A percentile compares a stretch with the other conserved stretches of the same genome.
phyloP scores from a whole-genome alignment of 805 yeast genomes.

The Phaffomyces opuntiae region DNA sequence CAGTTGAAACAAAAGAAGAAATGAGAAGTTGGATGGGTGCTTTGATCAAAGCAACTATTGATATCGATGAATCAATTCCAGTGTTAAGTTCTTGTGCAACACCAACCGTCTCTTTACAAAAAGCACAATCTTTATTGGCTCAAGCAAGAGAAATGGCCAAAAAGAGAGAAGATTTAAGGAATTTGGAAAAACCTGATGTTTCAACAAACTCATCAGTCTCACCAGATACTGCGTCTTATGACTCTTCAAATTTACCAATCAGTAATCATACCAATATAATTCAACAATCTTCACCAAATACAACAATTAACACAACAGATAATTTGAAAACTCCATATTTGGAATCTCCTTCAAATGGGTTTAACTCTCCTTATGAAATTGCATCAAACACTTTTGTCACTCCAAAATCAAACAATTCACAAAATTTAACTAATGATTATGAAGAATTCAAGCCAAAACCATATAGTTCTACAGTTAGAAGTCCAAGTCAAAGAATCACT shows the following conservation, averaged over 20 bases:
- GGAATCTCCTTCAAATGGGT: conserved; percentile 32
- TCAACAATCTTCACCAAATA: conserved; percentile 23
- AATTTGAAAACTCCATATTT: conserved; percentile 19
- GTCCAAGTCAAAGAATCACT: not conserved
- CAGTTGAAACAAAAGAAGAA: conserved; percentile 85
- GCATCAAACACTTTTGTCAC: conserved; percentile 52
- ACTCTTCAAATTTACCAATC: conserved; percentile 8
- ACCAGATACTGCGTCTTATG: conserved; percentile 24
- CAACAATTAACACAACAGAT: conserved; percentile 35
- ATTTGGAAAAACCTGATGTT: conserved; percentile 20
- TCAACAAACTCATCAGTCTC: conserved; percentile 28
- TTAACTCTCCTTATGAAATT: conserved; percentile 61
- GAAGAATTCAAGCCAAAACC: conserved; percentile 20
- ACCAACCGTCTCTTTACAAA: conserved; percentile 84
- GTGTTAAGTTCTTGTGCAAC: conserved; percentile 89
- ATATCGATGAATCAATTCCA: conserved; percentile 87
- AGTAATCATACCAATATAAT: conserved; percentile 6
- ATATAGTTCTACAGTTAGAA: conserved; percentile 8
- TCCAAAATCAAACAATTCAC: conserved; percentile 30
- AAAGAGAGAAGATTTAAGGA: conserved; percentile 38
- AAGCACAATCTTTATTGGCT: conserved; percentile 80
- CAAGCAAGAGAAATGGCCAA: conserved; percentile 74
- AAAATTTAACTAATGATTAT: conserved; percentile 4
- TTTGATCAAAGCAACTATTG: conserved; percentile 91
- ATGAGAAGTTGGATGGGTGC: conserved; percentile 96